A percentile compares a stretch with the other conserved stretches of the same genome.
These are phyloP conservation scores for Carnegiea gigantea DNA, from an alignment of 179 eudicot genomes.

Conservation along the genomic window DNA sequence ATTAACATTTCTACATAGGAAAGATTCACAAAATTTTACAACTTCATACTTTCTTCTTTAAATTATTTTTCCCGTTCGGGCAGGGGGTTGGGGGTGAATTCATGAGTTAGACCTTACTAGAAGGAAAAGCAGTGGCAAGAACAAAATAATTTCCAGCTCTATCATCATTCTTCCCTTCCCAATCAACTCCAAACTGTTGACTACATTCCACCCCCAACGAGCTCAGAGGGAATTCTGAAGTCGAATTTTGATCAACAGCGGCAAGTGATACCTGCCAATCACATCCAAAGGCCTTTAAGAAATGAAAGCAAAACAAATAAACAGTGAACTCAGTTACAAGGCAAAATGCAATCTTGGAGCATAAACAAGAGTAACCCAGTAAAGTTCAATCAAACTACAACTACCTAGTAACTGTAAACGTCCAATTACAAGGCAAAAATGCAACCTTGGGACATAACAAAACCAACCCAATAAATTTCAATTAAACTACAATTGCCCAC, in stretches of 20 bases:
- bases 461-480: not conserved
- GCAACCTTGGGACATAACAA: not conserved
- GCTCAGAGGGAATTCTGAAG: slow-evolving; percentile 47
- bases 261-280: slow-evolving; percentile 73
- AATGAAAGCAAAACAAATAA: not conserved
- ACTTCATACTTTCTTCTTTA: not conserved
- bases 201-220: slow-evolving; percentile 57
- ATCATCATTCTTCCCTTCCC: slow-evolving; percentile 34
- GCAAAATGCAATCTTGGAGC: not conserved
- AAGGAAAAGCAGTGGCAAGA: slow-evolving; percentile 77
- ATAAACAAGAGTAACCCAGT: not conserved
- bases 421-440: not conserved
- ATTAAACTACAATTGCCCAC: not conserved
- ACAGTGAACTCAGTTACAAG: not conserved
- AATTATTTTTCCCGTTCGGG: too few species aligned
- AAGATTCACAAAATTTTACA: too few species aligned
- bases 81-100: not conserved
- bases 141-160: slow-evolving; percentile 67
- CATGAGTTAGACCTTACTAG: slow-evolving; percentile 53
- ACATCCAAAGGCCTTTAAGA: not conserved
- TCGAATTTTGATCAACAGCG: slow-evolving; percentile 28
- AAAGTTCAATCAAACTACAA: not conserved
- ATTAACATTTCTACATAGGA: not conserved
- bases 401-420: not conserved
- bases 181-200: slow-evolving; percentile 47